phyloP scores from a whole-genome alignment of 2,329 filamentous ascomycete species.

The Trichoderma simmonsii region DNA sequence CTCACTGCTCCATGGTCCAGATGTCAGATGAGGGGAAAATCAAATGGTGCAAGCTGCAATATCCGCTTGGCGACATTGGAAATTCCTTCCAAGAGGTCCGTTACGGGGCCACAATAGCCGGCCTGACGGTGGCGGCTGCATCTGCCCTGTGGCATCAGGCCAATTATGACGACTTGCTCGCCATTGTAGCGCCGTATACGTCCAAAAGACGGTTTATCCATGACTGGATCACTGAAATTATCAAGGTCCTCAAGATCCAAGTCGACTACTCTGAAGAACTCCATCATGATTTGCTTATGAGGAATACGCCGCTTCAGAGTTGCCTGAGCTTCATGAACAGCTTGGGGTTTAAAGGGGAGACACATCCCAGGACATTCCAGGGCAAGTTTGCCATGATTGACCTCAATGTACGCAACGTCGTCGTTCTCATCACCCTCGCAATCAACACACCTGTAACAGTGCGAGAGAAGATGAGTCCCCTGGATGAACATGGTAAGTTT shows the following conservation, averaged over 20 bases:
- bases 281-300: slow-evolving; percentile 67
- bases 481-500: slow-evolving; percentile 55
- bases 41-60: slow-evolving; percentile 56
- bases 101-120: slow-evolving; percentile 58
- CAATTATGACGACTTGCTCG: slow-evolving; percentile 69
- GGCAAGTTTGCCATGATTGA: slow-evolving; percentile 74
- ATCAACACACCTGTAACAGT: slow-evolving; percentile 53
- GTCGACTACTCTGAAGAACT: slow-evolving; percentile 80
- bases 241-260: slow-evolving; percentile 66
- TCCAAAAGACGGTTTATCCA: slow-evolving; percentile 48
- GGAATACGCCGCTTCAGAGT: slow-evolving; percentile 69
- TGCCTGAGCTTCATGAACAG: slow-evolving; percentile 77
- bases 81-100: slow-evolving; percentile 48
- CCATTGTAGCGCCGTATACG: slow-evolving; percentile 55
- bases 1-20: slow-evolving; percentile 56
- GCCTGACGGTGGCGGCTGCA: slow-evolving; percentile 53
- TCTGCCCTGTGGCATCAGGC: slow-evolving; percentile 44
- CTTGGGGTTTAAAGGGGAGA: slow-evolving; percentile 68
- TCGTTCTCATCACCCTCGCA: slow-evolving; percentile 63
- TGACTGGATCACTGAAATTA: slow-evolving; percentile 63
- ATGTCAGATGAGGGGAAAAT: slow-evolving; percentile 57
- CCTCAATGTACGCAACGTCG: slow-evolving; percentile 70
- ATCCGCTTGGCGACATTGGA: slow-evolving; percentile 47
- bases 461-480: slow-evolving; percentile 54
- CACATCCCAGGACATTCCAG: slow-evolving; percentile 58